These are phyloP conservation scores for Pisolithus marmoratus DNA, from an alignment of 768 basidiomycete species.

Conservation along the genomic window DNA sequence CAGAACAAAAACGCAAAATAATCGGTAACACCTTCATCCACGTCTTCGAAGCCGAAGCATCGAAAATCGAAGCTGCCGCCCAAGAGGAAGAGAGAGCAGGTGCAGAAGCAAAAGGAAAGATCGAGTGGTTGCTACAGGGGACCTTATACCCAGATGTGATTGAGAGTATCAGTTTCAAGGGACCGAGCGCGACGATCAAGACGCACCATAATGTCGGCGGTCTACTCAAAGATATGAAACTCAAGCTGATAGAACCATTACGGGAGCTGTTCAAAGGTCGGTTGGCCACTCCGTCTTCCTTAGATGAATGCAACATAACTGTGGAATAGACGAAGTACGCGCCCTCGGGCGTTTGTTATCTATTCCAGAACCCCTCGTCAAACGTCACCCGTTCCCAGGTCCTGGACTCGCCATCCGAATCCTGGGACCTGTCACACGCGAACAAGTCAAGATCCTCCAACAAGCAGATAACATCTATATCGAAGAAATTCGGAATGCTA, in stretches of 20 bases:
- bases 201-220: conserved; percentile 99
- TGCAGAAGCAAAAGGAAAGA: conserved; percentile 75
- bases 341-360: conserved; percentile 84
- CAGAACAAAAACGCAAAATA: conserved; percentile 94
- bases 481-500: conserved; percentile 93
- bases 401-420: conserved; percentile 98
- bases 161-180: conserved; percentile 99
- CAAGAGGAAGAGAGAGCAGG: conserved; percentile 68
- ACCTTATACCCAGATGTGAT: conserved; percentile 99
- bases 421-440: conserved; percentile 89
- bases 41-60: conserved; percentile 92
- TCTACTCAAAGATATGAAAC: conserved; percentile 92
- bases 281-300: conserved; percentile 9
- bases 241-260: conserved; percentile 96
- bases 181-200: conserved; percentile 98
- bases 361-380: conserved; percentile 90
- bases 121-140: conserved; percentile 97
- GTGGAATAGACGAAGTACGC: conserved; percentile 81
- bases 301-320: background rate
- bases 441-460: conserved; percentile 88
- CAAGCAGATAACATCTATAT: conserved; percentile 95
- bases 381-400: conserved; percentile 97
- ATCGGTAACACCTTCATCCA: conserved; percentile 99
- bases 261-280: conserved; percentile 97
- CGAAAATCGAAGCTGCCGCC: conserved; percentile 78